Percentiles rank a stretch among this genome's conserved stretches.
Evolutionary conservation across 2,329 filamentous ascomycete genomes (phyloP).

Genomic region (Knoxdaviesia capensis): DNA sequence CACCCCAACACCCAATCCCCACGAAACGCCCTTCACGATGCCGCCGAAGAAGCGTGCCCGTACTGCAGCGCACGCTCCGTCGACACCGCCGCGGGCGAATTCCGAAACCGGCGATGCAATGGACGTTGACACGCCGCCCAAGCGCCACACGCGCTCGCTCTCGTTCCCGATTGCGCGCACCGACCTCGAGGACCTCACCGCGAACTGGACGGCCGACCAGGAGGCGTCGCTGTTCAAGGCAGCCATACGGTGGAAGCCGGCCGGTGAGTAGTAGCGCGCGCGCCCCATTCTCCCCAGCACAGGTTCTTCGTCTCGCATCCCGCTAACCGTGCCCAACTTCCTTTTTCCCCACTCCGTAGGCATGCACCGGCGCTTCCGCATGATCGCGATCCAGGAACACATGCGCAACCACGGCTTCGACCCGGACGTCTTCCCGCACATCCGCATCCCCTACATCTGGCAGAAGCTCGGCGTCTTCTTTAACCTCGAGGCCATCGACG

Average conservation of each 20-base stretch:
- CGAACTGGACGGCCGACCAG: constrained; percentile 78
- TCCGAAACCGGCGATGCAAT: constrained; percentile 37
- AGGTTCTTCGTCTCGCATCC: not conserved
- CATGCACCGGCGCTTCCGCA: constrained; percentile 86
- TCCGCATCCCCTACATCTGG: constrained; percentile 82
- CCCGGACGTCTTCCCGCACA: constrained; percentile 52
- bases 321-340: not conserved
- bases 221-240: constrained; percentile 83
- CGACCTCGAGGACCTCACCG: constrained; percentile 30
- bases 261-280: constrained; percentile 31
- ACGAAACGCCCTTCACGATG: constrained; percentile 23
- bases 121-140: constrained; percentile 29
- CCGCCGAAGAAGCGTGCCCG: constrained; percentile 37
- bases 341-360: constrained; percentile 22
- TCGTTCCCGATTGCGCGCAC: constrained; percentile 2
- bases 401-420: constrained; percentile 65
- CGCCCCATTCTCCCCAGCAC: not conserved
- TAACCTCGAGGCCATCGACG: constrained; percentile 69
- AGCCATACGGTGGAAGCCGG: constrained; percentile 90
- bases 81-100: constrained; percentile 27
- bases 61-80: constrained; percentile 10
- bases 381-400: constrained; percentile 68
- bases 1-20: not conserved
- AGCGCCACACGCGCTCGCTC: not conserved
- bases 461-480: constrained; percentile 67